Evolutionary conservation across 805 yeast species (phyloP).

Genomic region (Barnettozyma sucrosica): DNA sequence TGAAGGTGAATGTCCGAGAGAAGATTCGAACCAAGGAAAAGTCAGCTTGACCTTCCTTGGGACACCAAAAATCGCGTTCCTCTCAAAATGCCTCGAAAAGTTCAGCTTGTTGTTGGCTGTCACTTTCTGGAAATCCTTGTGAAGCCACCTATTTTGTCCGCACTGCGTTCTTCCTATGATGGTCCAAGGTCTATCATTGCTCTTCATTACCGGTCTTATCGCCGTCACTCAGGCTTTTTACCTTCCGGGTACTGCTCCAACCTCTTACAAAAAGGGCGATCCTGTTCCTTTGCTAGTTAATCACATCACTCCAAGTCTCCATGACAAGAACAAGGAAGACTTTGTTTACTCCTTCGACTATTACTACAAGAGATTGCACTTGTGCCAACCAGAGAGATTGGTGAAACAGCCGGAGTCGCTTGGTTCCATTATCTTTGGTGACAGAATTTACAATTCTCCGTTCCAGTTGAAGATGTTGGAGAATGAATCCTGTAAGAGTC

Average conservation of each 20-base stretch:
- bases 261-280: constrained; percentile 73
- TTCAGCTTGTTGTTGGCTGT: neutral
- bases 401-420: constrained; percentile 78
- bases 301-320: constrained; percentile 75
- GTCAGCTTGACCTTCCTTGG: neutral
- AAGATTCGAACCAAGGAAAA: neutral
- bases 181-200: neutral
- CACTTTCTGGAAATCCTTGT: neutral
- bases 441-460: constrained; percentile 90
- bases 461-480: constrained; percentile 74
- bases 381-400: constrained; percentile 59
- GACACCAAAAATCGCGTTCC: neutral
- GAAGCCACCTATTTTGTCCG: neutral
- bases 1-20: neutral
- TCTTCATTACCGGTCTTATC: neutral
- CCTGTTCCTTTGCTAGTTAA: constrained; percentile 76
- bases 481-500: constrained; percentile 56
- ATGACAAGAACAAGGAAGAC: constrained; percentile 39
- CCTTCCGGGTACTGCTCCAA: constrained; percentile 94
- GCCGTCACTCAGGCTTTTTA: constrained; percentile 53
- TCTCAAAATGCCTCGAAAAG: neutral
- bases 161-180: neutral
- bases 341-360: constrained; percentile 73
- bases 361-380: constrained; percentile 76
- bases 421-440: constrained; percentile 93